These are phyloP conservation scores for Tulasnella sp. DNA, from an alignment of 768 basidiomycete species.

Conservation along the genomic window DNA sequence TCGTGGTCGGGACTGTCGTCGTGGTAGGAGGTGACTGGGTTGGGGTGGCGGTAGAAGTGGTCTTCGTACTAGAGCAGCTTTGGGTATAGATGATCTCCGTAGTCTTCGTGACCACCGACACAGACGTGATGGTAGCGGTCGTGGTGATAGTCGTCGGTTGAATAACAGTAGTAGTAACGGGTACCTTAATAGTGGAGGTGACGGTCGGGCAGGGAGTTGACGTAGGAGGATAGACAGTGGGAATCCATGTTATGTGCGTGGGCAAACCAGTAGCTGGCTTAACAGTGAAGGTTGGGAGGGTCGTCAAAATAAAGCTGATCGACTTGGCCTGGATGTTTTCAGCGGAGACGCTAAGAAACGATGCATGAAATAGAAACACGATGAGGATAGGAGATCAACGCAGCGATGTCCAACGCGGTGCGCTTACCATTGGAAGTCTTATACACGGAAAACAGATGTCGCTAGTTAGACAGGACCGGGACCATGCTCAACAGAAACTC, in stretches of 20 bases:
- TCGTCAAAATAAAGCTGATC: background rate
- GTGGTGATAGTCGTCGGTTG: background rate
- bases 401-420: background rate
- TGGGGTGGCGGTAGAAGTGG: background rate
- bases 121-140: background rate
- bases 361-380: background rate
- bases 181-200: background rate
- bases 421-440: slow-evolving; percentile 2
- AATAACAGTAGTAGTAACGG: background rate
- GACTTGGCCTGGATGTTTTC: background rate
- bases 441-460: background rate
- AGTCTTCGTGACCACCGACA: background rate
- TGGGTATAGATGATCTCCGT: background rate
- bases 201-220: background rate
- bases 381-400: background rate
- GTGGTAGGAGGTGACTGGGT: background rate
- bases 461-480: background rate
- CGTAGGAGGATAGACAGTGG: background rate
- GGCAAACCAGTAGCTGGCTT: background rate
- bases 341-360: background rate
- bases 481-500: background rate
- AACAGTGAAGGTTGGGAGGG: background rate
- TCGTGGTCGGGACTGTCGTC: background rate
- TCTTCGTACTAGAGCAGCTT: background rate
- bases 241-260: background rate